These are phyloP conservation scores for Colletotrichum sp. DNA, from an alignment of 2,329 filamentous ascomycete species.

Conservation along the genomic window DNA sequence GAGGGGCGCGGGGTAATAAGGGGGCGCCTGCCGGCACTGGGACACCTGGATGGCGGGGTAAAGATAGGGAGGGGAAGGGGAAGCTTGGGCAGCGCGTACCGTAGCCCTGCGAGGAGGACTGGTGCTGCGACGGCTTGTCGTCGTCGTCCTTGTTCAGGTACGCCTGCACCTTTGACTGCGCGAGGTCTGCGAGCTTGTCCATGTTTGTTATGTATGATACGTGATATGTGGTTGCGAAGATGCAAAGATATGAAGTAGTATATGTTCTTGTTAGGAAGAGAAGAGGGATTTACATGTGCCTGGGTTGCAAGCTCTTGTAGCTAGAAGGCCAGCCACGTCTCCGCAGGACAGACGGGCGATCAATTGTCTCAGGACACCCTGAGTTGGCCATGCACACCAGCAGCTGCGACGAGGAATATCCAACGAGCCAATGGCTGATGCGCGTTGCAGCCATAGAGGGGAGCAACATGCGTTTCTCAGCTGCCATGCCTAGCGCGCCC, in stretches of 20 bases:
- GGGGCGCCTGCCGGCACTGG: not conserved
- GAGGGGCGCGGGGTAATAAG: not conserved
- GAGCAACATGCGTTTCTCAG: not conserved
- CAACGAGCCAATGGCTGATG: not conserved
- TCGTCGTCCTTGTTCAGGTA: slow-evolving; percentile 35
- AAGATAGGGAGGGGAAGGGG: not conserved
- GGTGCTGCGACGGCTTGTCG: slow-evolving; percentile 27
- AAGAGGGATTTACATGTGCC: not conserved
- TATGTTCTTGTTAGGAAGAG: not conserved
- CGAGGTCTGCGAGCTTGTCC: slow-evolving; percentile 40
- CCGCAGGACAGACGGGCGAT: slow-evolving; percentile 12
- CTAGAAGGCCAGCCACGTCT: not conserved
- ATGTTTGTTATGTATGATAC: slow-evolving; percentile 26
- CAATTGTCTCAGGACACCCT: slow-evolving; percentile 9
- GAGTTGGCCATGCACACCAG: slow-evolving; percentile 14
- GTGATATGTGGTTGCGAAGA: not conserved
- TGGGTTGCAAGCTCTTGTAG: slow-evolving; percentile 5
- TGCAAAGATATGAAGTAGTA: not conserved
- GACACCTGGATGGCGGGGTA: slow-evolving; percentile 12
- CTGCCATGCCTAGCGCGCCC: not conserved
- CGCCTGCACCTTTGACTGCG: slow-evolving; percentile 35
- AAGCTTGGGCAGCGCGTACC: not conserved
- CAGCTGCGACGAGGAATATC: not conserved
- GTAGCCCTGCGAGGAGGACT: not conserved
- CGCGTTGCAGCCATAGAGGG: slow-evolving; percentile 8